These are phyloP conservation scores for Staphylotrichum tortipilum DNA, from an alignment of 495 filamentous ascomycete genomes.

Conservation along the genomic window DNA sequence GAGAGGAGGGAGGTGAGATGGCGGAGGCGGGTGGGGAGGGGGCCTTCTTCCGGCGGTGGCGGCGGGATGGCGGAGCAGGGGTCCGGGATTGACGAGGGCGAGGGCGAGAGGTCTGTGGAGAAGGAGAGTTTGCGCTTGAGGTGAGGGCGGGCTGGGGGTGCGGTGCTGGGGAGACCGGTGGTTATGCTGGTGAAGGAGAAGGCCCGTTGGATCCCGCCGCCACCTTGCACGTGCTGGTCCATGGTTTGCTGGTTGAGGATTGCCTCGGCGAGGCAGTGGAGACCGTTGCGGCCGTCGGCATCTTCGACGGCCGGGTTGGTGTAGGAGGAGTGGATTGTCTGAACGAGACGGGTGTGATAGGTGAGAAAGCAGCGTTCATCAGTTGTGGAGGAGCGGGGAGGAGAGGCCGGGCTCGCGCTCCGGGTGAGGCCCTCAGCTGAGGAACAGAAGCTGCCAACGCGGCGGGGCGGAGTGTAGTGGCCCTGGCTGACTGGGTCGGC, in stretches of 20 bases:
- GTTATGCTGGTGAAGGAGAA: neutral
- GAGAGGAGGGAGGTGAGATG: conserved; percentile 29
- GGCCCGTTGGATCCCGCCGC: too few relatives aligned
- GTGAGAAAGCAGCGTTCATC: conserved; percentile 15
- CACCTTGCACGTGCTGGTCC: conserved; percentile 12
- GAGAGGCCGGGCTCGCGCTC: neutral
- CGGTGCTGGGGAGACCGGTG: neutral
- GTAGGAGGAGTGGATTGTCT: conserved; percentile 25
- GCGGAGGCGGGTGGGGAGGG: conserved; percentile 19
- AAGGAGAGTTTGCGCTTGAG: conserved; percentile 13
- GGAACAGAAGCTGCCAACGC: conserved; percentile 1
- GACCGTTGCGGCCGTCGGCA: conserved; percentile 36
- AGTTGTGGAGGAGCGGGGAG: neutral
- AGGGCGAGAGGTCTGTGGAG: too few relatives aligned
- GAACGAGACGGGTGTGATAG: conserved; percentile 29
- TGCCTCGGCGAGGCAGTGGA: conserved; percentile 43
- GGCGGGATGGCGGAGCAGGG: too few relatives aligned
- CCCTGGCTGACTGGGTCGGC: neutral
- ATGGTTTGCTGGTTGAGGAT: conserved; percentile 23
- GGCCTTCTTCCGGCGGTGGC: neutral
- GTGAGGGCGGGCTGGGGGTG: neutral
- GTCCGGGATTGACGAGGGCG: neutral
- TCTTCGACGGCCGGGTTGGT: conserved; percentile 30
- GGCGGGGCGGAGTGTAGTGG: conserved; percentile 12
- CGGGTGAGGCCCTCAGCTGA: neutral